Percentiles rank a stretch among this genome's conserved stretches.
Conservation (phyloP, 306 rosid genomes). For the Canavalia ensiformis region DNA sequence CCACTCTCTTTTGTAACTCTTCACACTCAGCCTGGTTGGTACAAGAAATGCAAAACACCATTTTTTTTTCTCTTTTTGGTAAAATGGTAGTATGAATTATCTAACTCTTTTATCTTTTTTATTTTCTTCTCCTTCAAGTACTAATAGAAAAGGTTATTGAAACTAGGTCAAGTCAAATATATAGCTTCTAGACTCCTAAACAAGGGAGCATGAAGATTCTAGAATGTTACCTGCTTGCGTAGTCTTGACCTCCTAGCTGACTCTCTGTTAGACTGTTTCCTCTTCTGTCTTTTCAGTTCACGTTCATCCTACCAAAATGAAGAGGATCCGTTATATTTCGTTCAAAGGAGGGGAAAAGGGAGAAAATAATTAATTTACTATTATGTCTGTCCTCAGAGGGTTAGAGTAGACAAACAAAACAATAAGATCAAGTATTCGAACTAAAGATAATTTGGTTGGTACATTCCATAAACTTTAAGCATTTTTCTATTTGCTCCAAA, state of each 20-base stretch:
- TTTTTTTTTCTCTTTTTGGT: not conserved
- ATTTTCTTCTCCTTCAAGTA: no score
- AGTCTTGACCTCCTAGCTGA: constrained; percentile 98
- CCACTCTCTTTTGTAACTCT: constrained; percentile 90
- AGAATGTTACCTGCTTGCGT: constrained; percentile 84
- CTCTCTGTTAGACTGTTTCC: constrained; percentile 98
- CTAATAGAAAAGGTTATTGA: no score
- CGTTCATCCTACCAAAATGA: constrained; percentile 83
- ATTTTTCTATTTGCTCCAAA: not conserved
- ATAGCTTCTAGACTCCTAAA: constrained; percentile 21
- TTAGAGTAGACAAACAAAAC: not conserved
- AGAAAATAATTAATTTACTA: not conserved
- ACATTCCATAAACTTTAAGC: not conserved
- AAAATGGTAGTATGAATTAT: constrained; percentile 23
- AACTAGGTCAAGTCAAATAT: not conserved
- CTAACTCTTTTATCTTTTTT: no score
- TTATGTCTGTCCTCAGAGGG: not conserved
- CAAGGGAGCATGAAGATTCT: constrained; percentile 14
- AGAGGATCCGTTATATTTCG: not conserved
- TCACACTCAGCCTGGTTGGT: constrained; percentile 90
- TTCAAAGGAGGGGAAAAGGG: not conserved
- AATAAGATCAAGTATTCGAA: not conserved
- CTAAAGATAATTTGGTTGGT: not conserved
- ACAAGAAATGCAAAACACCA: constrained; percentile 40
- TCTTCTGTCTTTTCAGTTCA: constrained; percentile 92